Percentiles rank a stretch among this genome's conserved stretches.
These are phyloP conservation scores for Bathelium albidoporum DNA, from an alignment of 495 filamentous ascomycete genomes.

Conservation along the genomic window DNA sequence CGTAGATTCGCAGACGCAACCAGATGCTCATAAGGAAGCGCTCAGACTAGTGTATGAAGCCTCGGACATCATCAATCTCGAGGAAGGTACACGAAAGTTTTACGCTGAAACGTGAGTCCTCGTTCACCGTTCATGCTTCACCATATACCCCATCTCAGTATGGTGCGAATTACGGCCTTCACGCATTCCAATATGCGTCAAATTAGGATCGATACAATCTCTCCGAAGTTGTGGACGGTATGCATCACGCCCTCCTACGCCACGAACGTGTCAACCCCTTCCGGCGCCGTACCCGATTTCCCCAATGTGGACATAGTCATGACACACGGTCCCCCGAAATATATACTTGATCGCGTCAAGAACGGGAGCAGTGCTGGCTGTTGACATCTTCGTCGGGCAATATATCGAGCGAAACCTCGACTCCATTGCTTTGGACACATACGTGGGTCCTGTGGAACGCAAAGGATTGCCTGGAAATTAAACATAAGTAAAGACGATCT, in stretches of 20 bases:
- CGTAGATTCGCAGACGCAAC: background rate
- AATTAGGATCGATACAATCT: background rate
- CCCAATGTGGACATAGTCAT: background rate
- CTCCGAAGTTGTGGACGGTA: background rate
- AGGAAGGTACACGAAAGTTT: background rate
- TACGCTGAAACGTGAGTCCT: background rate
- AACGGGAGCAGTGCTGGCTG: background rate
- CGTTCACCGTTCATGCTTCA: background rate
- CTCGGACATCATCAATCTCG: background rate
- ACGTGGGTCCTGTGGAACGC: background rate
- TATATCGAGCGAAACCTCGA: background rate
- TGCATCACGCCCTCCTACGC: background rate
- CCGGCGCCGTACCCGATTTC: background rate
- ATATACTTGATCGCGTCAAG: background rate
- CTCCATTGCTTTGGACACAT: background rate
- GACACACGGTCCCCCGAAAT: background rate
- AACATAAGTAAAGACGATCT: background rate
- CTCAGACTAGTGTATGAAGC: background rate
- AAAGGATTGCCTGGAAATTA: background rate
- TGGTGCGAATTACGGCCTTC: background rate
- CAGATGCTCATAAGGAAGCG: background rate
- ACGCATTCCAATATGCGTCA: background rate
- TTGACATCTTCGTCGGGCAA: background rate
- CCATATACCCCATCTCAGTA: background rate
- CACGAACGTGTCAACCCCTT: background rate